Base-by-base conservation (phyloP, 805 yeast genomes). In the Teunomyces funiuensis region DNA sequence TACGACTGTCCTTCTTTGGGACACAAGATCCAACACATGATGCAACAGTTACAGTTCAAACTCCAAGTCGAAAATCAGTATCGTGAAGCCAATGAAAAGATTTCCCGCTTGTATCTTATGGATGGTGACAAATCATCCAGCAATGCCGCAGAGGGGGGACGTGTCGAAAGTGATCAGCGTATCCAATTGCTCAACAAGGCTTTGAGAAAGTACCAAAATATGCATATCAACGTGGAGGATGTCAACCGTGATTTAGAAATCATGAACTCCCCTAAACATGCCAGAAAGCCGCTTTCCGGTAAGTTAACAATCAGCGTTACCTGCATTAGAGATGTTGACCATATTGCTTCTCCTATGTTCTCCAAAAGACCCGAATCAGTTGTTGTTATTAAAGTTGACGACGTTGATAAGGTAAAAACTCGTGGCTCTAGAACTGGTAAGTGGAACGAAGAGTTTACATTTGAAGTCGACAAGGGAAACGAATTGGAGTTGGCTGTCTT, bases 1-100 rank as follows among this genome's bases (percentile, higher is more conserved):
- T 89, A 88, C 57, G 97, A 93, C 55, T 87, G 96, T 53, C 97
- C 97, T 0, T 87, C 95, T 0, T 69, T 93, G 51, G 97, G 97
- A 8, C 97, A 93, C 54, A 79, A 93, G 48, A 93, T 93, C 56
- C 97, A 88, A 64, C 83, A 87, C 54, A 90, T 93, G 98, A 76
- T 91, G 41, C 97, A 90, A 65, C 95, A 89, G 63, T 73, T 93
- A 45, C 96, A 90, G 59, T 89, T 91, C 63, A 93, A 93, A 64
- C 74, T 91, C 34, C 93, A 91, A 57, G 95, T 91, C 28, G 99
- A 93, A 61, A 82, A 87, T 53, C 96, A 93, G 64, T 93, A 91
- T 64, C 82, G 83, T 54, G 91, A 83, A 50, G 98, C 97, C 5
- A 89, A 89, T 51, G 95, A 88, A 49, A 93, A 91, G 61, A 78